These are phyloP conservation scores for Colletotrichum eremochloae DNA, from an alignment of 2,329 filamentous ascomycete species.

Conservation along the genomic window DNA sequence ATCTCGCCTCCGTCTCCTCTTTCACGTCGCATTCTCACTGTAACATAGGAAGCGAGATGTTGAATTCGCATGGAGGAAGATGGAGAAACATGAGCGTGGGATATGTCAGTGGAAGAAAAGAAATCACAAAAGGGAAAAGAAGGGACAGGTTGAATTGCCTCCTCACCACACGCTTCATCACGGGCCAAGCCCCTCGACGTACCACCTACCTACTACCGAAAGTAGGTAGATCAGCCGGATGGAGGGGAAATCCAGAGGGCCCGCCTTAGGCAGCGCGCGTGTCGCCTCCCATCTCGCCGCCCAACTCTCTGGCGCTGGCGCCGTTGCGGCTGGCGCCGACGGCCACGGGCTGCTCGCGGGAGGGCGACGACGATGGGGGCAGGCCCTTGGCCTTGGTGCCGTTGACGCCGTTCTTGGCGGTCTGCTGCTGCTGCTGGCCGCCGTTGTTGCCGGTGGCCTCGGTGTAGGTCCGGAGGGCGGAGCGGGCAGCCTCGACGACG, in stretches of 20 bases:
- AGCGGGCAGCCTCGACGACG: constrained; percentile 60
- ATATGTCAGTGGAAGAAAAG: neutral
- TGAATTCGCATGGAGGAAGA: constrained; percentile 41
- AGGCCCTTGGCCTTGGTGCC: constrained; percentile 43
- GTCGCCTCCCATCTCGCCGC: constrained; percentile 74
- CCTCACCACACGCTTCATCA: neutral
- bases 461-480: constrained; percentile 58
- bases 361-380: constrained; percentile 28
- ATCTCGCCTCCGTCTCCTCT: constrained; percentile 6
- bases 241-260: neutral
- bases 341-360: constrained; percentile 50
- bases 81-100: neutral
- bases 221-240: constrained; percentile 6
- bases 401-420: constrained; percentile 28
- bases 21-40: neutral
- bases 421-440: constrained; percentile 18
- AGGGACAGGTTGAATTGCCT: constrained; percentile 38
- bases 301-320: constrained; percentile 58
- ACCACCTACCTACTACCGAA: neutral
- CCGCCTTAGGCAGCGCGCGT: constrained; percentile 50
- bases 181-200: neutral
- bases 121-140: neutral
- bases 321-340: constrained; percentile 18
- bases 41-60: constrained; percentile 33
- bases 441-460: constrained; percentile 44